Evolutionary conservation across 1,284 basidiomycete species (phyloP).

Genomic region (Fomitopsis schrenkii): DNA sequence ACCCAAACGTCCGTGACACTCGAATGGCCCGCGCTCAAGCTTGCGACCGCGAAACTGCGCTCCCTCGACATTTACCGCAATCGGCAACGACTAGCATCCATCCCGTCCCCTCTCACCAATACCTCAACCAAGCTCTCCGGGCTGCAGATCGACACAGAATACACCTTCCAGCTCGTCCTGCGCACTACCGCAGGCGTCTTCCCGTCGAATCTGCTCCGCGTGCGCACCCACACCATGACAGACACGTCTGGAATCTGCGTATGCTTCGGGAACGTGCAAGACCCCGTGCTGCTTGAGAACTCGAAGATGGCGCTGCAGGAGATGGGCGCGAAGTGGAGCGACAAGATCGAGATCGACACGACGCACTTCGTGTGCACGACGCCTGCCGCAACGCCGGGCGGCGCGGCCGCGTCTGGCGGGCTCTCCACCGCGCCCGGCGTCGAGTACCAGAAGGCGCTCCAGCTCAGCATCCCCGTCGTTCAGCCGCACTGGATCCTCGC

Average conservation of each 20-base stretch:
- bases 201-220: slow-evolving; percentile 76
- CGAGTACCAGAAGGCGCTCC: slow-evolving; percentile 88
- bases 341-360: slow-evolving; percentile 93
- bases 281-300: slow-evolving; percentile 70
- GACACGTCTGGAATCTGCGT: slow-evolving; percentile 92
- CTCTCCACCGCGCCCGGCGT: slow-evolving; percentile 59
- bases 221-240: slow-evolving; percentile 88
- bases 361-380: slow-evolving; percentile 96
- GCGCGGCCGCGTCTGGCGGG: slow-evolving; percentile 52
- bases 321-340: slow-evolving; percentile 86
- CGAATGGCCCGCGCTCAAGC: slow-evolving; percentile 85
- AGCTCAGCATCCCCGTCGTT: slow-evolving; percentile 87
- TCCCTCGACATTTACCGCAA: slow-evolving; percentile 91
- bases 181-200: slow-evolving; percentile 88
- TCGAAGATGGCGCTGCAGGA: slow-evolving; percentile 73
- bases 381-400: slow-evolving; percentile 62
- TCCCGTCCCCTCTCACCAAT: slow-evolving; percentile 77
- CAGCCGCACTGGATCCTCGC: slow-evolving; percentile 89
- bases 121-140: slow-evolving; percentile 90
- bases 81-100: slow-evolving; percentile 79
- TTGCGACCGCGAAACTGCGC: slow-evolving; percentile 82
- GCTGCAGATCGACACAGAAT: slow-evolving; percentile 83
- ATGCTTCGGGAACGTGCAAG: slow-evolving; percentile 86
- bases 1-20: slow-evolving; percentile 94
- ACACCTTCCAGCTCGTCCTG: slow-evolving; percentile 88